phyloP scores from a whole-genome alignment of 345 rosid genomes.

The Stellera chamaejasme region DNA sequence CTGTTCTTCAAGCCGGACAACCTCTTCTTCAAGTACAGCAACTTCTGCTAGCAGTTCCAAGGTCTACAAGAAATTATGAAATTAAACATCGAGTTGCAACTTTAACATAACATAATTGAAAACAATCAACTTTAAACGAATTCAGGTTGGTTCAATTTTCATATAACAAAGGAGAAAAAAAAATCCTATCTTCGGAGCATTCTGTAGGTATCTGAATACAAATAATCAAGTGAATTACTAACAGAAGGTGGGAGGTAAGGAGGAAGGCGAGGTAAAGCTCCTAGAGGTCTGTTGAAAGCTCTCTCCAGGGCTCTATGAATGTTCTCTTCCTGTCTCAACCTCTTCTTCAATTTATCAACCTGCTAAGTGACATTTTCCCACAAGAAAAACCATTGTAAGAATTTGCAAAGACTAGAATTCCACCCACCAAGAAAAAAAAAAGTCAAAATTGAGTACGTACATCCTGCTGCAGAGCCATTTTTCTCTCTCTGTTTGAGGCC shows the following conservation, averaged over 20 bases:
- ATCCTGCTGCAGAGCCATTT: conserved; percentile 64
- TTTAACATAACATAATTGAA: not conserved
- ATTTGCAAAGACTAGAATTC: not conserved
- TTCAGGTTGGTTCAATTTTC: no score
- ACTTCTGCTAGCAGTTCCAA: conserved; percentile 92
- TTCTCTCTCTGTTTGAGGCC: conserved; percentile 38
- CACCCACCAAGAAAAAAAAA: not conserved
- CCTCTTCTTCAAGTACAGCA: conserved; percentile 90
- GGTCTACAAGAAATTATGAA: conserved; percentile 41
- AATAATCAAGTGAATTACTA: conserved; percentile 23
- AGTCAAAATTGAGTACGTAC: conserved; percentile 20
- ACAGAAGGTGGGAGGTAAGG: conserved; percentile 80
- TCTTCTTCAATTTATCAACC: conserved; percentile 84
- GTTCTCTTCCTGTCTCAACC: conserved; percentile 76
- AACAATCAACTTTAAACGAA: no score
- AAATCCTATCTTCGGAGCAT: not conserved
- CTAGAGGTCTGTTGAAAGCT: conserved; percentile 78
- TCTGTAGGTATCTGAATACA: not conserved
- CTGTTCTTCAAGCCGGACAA: conserved; percentile 74
- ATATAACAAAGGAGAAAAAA: not conserved
- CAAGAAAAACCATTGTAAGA: not conserved
- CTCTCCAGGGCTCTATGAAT: conserved; percentile 84
- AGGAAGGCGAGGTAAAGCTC: conserved; percentile 94
- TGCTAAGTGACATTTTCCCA: conserved; percentile 19
- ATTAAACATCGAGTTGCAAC: conserved; percentile 13